Base-by-base conservation (phyloP, 1,284 basidiomycete species). In the Heterobasidion parviporum region DNA sequence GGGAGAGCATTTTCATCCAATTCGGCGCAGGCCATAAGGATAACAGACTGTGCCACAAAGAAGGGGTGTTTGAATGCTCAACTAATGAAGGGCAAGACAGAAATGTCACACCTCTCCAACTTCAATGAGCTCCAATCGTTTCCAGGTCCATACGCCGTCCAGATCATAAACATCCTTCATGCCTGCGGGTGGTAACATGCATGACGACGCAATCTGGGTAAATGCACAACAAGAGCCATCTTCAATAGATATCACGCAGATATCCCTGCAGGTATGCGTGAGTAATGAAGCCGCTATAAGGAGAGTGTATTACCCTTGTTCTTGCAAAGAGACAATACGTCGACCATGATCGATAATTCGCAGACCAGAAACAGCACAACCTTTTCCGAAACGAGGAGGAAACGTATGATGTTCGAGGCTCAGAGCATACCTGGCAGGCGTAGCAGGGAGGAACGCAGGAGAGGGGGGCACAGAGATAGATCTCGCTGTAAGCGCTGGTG, bases 141-240 rank as follows among this genome's bases (percentile, higher is more conserved):
- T 70, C 83, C 83, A 85, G 10, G 66, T 57, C 79, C 81, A 83
- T 8, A 71, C 62, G 20, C 72, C 72, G 45, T 74, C 71, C 0
- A 59, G 41, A 1, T 58, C n/a, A 10, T 64, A 54, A 16, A 58
- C 50, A 35, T 61, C 43, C 55, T 61, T 50, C 46, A 54, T 43
- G 36, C 45, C 54, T 9, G 46, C 16, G 9, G 64, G 59, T n/a
- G 61, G 45, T 20, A 53, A 20, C 18, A 54, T 47, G 1, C 43
- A 26, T 16, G 44, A 54, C 7, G 56, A 52, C 12, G 61, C 59
- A 5, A 64, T 47, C 18, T 54, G 52, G 3, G 56, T 54, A 1
- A 64, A 63, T 1, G 59, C 53, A n/a, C 61, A 33, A 52, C 65
- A 70, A 26, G 54, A 62, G 8, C 64, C 70, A 44, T 65, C 71